Evolutionary conservation across 2,329 filamentous ascomycete genomes (phyloP).

Genomic region (Aspergillus pseudonomiae): DNA sequence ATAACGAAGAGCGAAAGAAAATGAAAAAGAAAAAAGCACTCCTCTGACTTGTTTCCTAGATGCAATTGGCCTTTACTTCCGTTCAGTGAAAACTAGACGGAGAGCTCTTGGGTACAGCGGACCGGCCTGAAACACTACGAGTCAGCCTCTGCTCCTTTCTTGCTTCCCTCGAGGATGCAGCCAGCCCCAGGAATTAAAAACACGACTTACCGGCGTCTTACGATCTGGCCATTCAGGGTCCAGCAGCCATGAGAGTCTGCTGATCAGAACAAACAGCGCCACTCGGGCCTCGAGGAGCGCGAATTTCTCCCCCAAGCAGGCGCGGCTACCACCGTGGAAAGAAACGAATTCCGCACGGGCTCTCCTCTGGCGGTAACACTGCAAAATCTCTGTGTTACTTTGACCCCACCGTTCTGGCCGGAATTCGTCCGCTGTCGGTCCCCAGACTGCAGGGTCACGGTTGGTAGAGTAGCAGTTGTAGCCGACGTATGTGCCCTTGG

Average conservation of each 20-base stretch:
- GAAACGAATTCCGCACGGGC: conserved; percentile 45
- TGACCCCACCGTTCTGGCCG: conserved; percentile 41
- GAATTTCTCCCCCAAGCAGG: conserved; percentile 47
- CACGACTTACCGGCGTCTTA: conserved; percentile 27
- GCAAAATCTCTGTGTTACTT: conserved; percentile 36
- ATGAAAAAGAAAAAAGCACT: fast-evolving
- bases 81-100: neutral
- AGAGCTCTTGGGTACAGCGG: neutral
- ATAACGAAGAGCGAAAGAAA: too few species aligned
- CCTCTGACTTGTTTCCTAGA: neutral
- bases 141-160: neutral
- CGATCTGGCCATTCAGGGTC: conserved; percentile 37
- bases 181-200: neutral
- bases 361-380: conserved; percentile 38
- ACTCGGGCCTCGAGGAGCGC: conserved; percentile 43
- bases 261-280: conserved; percentile 37
- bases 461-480: conserved; percentile 42
- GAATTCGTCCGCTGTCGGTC: conserved; percentile 40
- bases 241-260: conserved; percentile 32
- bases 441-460: conserved; percentile 36
- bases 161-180: neutral
- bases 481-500: conserved; percentile 38
- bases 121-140: neutral
- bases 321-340: conserved; percentile 46
- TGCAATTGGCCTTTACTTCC: neutral